These are phyloP conservation scores for Pyrenophora tritici-repentis DNA, from an alignment of 2,329 filamentous ascomycete genomes.

Conservation along the genomic window DNA sequence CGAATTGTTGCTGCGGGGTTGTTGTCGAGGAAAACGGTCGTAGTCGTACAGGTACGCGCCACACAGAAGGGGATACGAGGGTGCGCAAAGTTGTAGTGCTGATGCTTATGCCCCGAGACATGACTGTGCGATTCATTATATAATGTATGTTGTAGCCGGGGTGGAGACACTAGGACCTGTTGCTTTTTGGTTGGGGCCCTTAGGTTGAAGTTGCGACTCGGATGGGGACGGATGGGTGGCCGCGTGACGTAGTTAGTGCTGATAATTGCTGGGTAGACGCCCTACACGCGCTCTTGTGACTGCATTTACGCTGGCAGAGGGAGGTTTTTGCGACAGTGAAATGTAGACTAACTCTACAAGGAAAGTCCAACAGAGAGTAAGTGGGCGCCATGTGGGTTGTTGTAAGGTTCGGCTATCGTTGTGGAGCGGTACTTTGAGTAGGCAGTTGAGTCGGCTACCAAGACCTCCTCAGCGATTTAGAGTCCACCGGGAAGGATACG, in stretches of 20 bases:
- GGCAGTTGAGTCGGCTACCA: no score
- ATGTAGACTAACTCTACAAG: no score
- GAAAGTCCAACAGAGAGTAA: no score
- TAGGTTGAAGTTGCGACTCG: background rate
- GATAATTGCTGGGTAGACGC: slow-evolving; percentile 15
- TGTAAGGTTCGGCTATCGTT: no score
- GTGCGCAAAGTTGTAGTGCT: slow-evolving; percentile 16
- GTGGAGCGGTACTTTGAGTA: no score
- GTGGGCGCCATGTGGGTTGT: no score
- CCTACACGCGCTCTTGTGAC: slow-evolving; percentile 18
- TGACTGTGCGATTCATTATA: slow-evolving; percentile 13
- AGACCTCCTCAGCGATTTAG: no score
- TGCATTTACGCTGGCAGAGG: background rate
- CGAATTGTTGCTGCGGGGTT: slow-evolving; percentile 3
- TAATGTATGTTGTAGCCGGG: background rate
- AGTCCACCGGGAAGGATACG: no score
- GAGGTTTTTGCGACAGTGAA: no score
- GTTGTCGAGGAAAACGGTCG: slow-evolving; percentile 27
- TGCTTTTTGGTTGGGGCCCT: background rate
- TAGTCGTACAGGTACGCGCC: slow-evolving; percentile 13
- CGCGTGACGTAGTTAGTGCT: slow-evolving; percentile 13
- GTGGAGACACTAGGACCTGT: background rate
- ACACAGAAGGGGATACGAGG: slow-evolving; percentile 14
- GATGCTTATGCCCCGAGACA: slow-evolving; percentile 11
- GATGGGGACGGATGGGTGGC: background rate